These are phyloP conservation scores for Perkinsus olseni DNA, from an alignment of 169 alveolate genomes.

Conservation along the genomic window DNA sequence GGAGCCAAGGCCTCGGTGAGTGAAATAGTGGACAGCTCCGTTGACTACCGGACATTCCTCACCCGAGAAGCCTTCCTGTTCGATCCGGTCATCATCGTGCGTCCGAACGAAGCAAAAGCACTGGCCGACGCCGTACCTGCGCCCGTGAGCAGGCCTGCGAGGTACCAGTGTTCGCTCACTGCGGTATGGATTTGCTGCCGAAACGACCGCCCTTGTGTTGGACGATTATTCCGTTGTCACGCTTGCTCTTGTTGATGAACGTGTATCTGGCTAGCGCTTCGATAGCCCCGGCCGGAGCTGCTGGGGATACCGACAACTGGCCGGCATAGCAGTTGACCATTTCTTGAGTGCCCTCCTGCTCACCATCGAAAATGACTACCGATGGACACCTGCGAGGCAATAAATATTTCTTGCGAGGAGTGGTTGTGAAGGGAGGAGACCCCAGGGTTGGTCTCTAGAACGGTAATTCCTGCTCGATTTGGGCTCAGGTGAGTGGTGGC, in stretches of 20 bases:
- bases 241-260: not conserved
- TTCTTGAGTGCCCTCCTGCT: not conserved
- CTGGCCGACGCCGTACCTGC: not conserved
- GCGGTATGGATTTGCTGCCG: not conserved
- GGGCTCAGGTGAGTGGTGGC: not conserved
- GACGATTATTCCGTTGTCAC: not conserved
- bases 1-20: not conserved
- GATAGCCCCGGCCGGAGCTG: not conserved
- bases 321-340: slow-evolving; percentile 1
- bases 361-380: slow-evolving; percentile 4
- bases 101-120: not conserved
- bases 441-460: too few relatives aligned
- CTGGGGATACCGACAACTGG: not conserved
- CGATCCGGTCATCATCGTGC: not conserved
- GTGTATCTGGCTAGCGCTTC: not conserved
- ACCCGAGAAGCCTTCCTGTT: not conserved
- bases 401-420: too few relatives aligned
- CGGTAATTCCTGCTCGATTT: too few relatives aligned
- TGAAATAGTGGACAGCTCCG: not conserved
- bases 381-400: slow-evolving; percentile 10
- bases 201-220: slow-evolving; percentile 6
- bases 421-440: too few relatives aligned
- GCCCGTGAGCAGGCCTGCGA: not conserved
- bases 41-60: not conserved
- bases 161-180: not conserved